Evolutionary conservation across 768 basidiomycete species (phyloP), one percentile per base, ranked within the genome.

Genomic region (Collybia mongolica): DNA sequence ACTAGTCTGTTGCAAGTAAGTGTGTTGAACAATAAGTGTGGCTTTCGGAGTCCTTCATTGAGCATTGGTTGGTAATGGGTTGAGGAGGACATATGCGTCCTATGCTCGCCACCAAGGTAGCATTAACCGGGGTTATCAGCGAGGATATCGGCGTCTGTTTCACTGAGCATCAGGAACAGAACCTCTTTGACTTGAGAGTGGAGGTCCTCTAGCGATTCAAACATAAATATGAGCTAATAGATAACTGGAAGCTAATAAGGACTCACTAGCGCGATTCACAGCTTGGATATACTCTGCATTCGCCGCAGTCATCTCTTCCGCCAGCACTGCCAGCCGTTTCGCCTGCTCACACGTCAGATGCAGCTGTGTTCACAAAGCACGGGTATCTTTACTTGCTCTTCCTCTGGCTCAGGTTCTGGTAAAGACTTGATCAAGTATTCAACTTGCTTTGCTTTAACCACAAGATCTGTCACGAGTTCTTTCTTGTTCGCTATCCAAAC

Each of bases 391-490:
- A 83, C 90, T 76, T 91, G 90, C 18, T 76, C 76, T 61, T 88
- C 86, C 60, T 90, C 89, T 2, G 83, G 76, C 62, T 93, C 91
- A 2, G 87, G 86, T 35, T 81, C 82, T 0, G 91, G 92, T 12
- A 96, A 67, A 0, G 84, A 84, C 44, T 87, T 80, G 44, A 96
- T 90, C 42, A 95, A 78, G 59, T 82, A 86, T 58, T 95, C 88
- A 37, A 96, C 81, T 65, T 94, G 90, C 60, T 95, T 95, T 12
- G 91, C 90, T 60, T 95, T 94, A 35, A 83, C 76, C 36, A 94
- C 78, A 36, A 96, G 73, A 60, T 95, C 93, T 14, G 78, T 71
- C 4, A 93, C 90, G 18, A 95, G 82, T 65, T 95, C 92, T 55
- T 81, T 86, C 65, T 87, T 82, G 70, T 90, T 94, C 9, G 83